phyloP scores from a whole-genome alignment of 2,329 filamentous ascomycete genomes.

The Hymenoscyphus salicellus region DNA sequence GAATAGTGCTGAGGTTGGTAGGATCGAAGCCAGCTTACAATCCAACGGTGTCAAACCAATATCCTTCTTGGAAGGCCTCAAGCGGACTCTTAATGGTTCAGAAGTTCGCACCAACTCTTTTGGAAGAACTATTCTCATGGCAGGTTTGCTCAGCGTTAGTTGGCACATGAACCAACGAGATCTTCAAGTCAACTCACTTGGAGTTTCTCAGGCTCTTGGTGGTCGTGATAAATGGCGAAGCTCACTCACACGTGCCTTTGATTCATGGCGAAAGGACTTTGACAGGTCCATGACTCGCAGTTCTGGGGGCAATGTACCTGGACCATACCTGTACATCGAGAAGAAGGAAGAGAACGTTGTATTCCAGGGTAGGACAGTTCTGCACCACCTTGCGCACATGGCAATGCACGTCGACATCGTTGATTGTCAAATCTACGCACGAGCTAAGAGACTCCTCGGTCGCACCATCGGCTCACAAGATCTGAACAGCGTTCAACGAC shows the following conservation, averaged over 20 bases:
- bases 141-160: conserved; percentile 85
- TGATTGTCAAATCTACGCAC: conserved; percentile 95
- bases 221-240: conserved; percentile 89
- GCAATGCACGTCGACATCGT: conserved; percentile 96
- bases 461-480: conserved; percentile 81
- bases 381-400: conserved; percentile 95
- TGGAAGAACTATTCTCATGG: conserved; percentile 89
- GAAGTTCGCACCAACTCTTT: conserved; percentile 89
- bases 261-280: conserved; percentile 90
- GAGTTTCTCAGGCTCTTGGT: conserved; percentile 73
- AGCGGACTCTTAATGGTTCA: conserved; percentile 81
- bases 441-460: conserved; percentile 79
- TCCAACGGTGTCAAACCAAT: conserved; percentile 80
- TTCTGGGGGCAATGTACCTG: conserved; percentile 45
- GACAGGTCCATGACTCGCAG: conserved; percentile 70
- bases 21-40: conserved; percentile 76
- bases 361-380: conserved; percentile 82
- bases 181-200: conserved; percentile 83
- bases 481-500: conserved; percentile 71
- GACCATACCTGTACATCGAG: conserved; percentile 53
- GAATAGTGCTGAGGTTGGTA: conserved; percentile 79
- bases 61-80: conserved; percentile 86
- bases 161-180: conserved; percentile 98
- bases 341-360: conserved; percentile 67
- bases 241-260: conserved; percentile 81